These are phyloP conservation scores for Nemania diffusa DNA, from an alignment of 2,329 filamentous ascomycete genomes.

Conservation along the genomic window DNA sequence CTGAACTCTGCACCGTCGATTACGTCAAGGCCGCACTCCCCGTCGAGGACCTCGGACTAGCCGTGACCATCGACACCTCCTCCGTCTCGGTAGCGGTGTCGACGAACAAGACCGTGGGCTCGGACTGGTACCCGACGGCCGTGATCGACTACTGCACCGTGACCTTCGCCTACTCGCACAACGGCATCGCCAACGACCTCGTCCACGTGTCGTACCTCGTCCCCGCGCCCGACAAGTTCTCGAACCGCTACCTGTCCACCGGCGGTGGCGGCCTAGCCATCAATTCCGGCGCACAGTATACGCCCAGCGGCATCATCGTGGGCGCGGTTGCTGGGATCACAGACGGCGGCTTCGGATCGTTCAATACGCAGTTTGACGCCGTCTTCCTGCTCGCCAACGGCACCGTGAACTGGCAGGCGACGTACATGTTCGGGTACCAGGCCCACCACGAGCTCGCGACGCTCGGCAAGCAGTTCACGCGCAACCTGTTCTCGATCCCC, in stretches of 20 bases:
- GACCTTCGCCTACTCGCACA: slow-evolving; percentile 44
- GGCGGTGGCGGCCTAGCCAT: slow-evolving; percentile 52
- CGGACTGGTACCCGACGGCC: slow-evolving; percentile 42
- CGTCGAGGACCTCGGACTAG: slow-evolving; percentile 40
- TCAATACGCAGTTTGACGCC: slow-evolving; percentile 53
- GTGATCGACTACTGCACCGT: slow-evolving; percentile 41
- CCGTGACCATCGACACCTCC: slow-evolving; percentile 44
- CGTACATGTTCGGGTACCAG: slow-evolving; percentile 54
- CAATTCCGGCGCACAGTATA: slow-evolving; percentile 47
- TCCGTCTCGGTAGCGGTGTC: slow-evolving; percentile 48
- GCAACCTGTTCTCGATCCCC: slow-evolving; percentile 53
- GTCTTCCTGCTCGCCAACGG: slow-evolving; percentile 54
- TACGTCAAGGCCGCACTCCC: slow-evolving; percentile 39
- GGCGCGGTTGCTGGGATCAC: slow-evolving; percentile 61
- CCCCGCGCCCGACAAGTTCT: slow-evolving; percentile 38
- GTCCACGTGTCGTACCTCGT: slow-evolving; percentile 42
- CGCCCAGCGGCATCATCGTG: slow-evolving; percentile 48
- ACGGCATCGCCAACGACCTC: slow-evolving; percentile 38
- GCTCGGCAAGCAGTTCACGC: slow-evolving; percentile 57
- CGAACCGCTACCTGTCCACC: slow-evolving; percentile 48
- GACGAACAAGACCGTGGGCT: slow-evolving; percentile 48
- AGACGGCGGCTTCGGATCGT: slow-evolving; percentile 62
- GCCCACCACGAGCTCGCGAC: slow-evolving; percentile 51
- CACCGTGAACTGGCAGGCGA: slow-evolving; percentile 51
- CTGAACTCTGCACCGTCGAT: slow-evolving; percentile 35